phyloP scores from a whole-genome alignment of 2,329 filamentous ascomycete genomes.

The Cladobotryum protrusum region DNA sequence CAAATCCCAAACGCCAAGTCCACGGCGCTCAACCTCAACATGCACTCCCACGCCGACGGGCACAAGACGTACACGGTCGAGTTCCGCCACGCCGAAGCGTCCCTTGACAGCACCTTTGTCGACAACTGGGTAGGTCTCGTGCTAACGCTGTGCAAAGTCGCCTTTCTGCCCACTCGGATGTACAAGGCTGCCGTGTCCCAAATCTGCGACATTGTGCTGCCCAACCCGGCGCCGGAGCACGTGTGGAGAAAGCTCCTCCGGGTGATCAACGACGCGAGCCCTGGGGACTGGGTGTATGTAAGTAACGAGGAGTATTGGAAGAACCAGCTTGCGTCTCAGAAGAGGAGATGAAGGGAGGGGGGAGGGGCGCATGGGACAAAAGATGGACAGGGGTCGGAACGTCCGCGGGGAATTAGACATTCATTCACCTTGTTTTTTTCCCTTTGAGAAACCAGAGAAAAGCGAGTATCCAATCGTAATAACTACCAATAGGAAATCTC shows the following conservation, averaged over 20 bases:
- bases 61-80: constrained; percentile 9
- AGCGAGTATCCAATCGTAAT: no score
- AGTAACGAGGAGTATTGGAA: constrained; percentile 7
- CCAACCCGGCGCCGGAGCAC: not conserved
- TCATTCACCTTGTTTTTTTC: no score
- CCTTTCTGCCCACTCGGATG: constrained; percentile 5
- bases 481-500: no score
- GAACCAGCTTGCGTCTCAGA: not conserved
- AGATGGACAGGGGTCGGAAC: not conserved
- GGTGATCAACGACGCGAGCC: constrained; percentile 5
- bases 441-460: no score
- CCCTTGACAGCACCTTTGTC: constrained; percentile 10
- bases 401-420: not conserved
- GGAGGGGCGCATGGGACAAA: not conserved
- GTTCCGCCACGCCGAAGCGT: constrained; percentile 15
- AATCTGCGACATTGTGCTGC: constrained; percentile 3
- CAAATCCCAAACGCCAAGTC: not conserved
- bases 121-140: constrained; percentile 12
- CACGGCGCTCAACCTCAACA: constrained; percentile 2
- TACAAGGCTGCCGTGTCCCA: constrained; percentile 8
- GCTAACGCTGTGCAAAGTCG: constrained; percentile 11
- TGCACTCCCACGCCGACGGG: constrained; percentile 5
- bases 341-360: constrained; percentile 2
- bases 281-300: constrained; percentile 1
- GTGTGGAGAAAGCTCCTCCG: constrained; percentile 8